Base-by-base conservation (phyloP, 208 protist species). In the Tritrichomonas musculus region DNA sequence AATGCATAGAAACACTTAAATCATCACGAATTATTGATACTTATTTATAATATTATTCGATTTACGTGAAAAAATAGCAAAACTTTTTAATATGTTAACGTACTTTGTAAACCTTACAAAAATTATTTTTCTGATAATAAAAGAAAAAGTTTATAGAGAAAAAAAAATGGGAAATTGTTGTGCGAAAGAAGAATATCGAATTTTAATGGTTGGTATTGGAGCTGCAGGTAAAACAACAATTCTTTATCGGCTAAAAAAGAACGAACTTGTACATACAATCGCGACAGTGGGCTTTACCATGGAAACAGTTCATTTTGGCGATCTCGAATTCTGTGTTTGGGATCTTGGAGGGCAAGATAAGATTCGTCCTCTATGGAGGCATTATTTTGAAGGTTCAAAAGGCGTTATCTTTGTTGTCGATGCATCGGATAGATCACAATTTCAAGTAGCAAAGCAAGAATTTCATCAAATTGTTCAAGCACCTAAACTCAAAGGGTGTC, bases 321-420 rank as follows among this genome's bases (percentile, higher is more conserved):
- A 99, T 98, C 95, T 98, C 98, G 94, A 99, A 98, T 99, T 99
- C 92, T 82, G 44, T 64, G 82, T 94, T 39, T 93, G 94, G 97
- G 98, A 99, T 94, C 96, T 99, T 33, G 98, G 98, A 94, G 98
- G 98, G 82, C 97, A 98, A 96, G 97, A 98, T 94, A 98, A 98
- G 93, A 97, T 99, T 66, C 97, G 98, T 92, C 97, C 97, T n/a
- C 95, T 98, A 47, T 99, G 98, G 98, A 95, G 96, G 44, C 97
- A 98, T 94, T 99, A 99, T 95, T 99, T 97, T 95, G 94, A 96
- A 20, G 98, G 98, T 95, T 97, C 97, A 8, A 97, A 99, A 92
- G 97, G 96, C n/a, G 96, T 99, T 88, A 98, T 99, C 93, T 99
- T 98, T 94, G 98, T 99, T 50, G 97, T 99, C 80, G 98, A 99